Evolutionary conservation across 352 stramenopile species (phyloP), one percentile per base, ranked within the genome.

Genomic region (Blastocystis sp.): DNA sequence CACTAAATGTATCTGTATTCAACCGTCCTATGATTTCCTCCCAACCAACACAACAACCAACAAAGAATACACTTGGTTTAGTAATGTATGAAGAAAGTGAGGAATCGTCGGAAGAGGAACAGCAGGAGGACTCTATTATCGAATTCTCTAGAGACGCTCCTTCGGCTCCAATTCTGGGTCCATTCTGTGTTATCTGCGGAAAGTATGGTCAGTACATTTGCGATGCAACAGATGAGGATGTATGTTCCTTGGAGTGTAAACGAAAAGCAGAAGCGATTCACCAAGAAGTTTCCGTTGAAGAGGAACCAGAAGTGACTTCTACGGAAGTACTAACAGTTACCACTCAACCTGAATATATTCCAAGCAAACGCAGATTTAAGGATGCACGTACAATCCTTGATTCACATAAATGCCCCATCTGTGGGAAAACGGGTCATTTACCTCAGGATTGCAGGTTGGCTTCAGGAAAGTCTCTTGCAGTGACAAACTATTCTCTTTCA

Each of bases 201-300:
- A 92, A 92, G 44, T 95, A 92, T 54, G 93, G 93, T 89, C 93
- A 92, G 42, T 95, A 95, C 76, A 90, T 95, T 64, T 95, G 93
- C 73, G 93, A 95, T 69, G 90, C 89, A 33, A 95, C 93, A 0
- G 92, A 95, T 56, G 91, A 95, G 77, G 93, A 95, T 90, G 93
- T 95, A 15, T 95, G 93, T 89, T 95, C 92, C 87, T 69, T 95
- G 6, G 92, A 95, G 81, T 95, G 93, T 73, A 89, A 89, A 40
- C 40, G 58, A 24, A 79, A 76, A 1, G 60, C 78, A 11, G 73
- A 84, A 40, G 48, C 6, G 1, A 11, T 15, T 22, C 19, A 35
- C 5, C 56, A 62, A 7, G 13, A 3, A 13, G 13, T 33, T 15
- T 33, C 35, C 4, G 66, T 59, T 0, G 44, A 78, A 35, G 37